Evolutionary conservation across 352 stramenopile species (phyloP), one percentile per base, ranked within the genome.

Genomic region (Globisporangium spinosum): DNA sequence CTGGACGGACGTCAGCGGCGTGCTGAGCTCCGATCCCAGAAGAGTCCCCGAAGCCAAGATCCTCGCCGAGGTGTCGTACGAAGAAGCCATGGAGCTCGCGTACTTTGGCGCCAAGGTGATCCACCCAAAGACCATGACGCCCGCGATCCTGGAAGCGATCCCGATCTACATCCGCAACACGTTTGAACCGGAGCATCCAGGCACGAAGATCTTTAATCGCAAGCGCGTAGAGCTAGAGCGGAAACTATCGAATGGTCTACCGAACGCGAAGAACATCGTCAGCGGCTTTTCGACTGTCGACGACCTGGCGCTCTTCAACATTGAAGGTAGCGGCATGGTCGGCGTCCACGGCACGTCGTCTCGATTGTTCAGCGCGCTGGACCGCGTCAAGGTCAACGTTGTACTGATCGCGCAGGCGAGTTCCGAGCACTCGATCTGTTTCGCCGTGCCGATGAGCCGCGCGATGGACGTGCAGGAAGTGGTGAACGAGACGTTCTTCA

Each of bases 31-130:
- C 4, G 97, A 99, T 71, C 97, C 97, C 34, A 80, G 96, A 62
- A 83, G 95, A 63, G 97, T 99, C 27, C 94, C 95, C 2, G 88
- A 97, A 67, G 95, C 95, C 5, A 86, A 89, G 65, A 93, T 96
- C 49, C 75, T 98, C 13, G 71, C 82, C 17, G 87, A 98, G 72
- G 83, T 99, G 20, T 98, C 88, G 34, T 99, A 99, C 79, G 95
- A 98, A 72, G 97, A 99, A 77, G 97, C 97, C 43, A 98, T 99
- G 93, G 97, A 99, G 79, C 82, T 99, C 32, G 97, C 97, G 9
- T 99, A 98, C 75, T 99, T 99, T 76, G 97, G 97, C 29, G 97
- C 97, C 15, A 98, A 99, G 76, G 97, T 99, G 38, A 89, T 99
- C 20, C 97, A 99, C 73, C 97, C 97, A 6, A 98, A 98, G 85